phyloP scores from a whole-genome alignment of 345 rosid species.

The Excoecaria agallocha region DNA sequence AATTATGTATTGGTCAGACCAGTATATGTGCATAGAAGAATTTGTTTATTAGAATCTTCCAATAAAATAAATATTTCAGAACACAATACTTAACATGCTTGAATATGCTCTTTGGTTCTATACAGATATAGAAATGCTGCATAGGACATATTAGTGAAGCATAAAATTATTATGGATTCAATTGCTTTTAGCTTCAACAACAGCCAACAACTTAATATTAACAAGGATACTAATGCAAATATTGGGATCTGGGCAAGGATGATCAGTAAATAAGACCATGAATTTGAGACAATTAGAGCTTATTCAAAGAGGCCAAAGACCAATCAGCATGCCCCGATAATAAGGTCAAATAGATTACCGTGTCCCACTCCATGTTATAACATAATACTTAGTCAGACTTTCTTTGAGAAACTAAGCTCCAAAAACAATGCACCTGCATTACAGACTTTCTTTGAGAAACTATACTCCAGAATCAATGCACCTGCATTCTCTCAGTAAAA shows the following conservation, averaged over 20 bases:
- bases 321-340: too few relatives aligned
- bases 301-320: too few relatives aligned
- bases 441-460: not conserved
- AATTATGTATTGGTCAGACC: not conserved
- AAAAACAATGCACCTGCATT: not conserved
- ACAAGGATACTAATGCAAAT: not conserved
- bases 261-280: not conserved
- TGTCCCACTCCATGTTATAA: not conserved
- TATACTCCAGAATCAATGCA: not conserved
- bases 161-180: slow-evolving; percentile 3
- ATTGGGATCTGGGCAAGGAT: not conserved
- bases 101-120: not conserved
- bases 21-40: not conserved
- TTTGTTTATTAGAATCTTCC: not conserved
- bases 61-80: not conserved
- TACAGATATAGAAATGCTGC: not conserved
- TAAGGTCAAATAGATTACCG: not conserved
- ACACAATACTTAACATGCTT: not conserved
- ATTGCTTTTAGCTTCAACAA: not conserved
- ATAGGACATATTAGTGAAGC: not conserved
- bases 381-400: not conserved
- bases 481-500: not conserved
- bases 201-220: not conserved
- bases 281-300: too few relatives aligned
- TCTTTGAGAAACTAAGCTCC: not conserved